Evolutionary conservation across 148 eudicot genomes (phyloP).

Genomic region (Chenopodium suecicum): DNA sequence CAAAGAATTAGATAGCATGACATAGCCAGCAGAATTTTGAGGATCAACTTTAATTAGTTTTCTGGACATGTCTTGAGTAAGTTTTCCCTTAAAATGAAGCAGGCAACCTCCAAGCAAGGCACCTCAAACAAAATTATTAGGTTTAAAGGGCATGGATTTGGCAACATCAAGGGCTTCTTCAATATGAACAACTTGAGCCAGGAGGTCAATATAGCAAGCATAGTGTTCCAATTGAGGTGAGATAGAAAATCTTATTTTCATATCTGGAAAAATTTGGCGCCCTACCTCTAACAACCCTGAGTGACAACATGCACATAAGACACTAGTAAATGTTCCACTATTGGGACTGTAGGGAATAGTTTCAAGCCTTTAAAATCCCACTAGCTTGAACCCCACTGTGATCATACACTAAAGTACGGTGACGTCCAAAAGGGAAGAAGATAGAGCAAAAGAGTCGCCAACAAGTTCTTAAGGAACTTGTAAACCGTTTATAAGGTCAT

Average conservation of each 20-base stretch:
- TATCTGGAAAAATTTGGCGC: conserved; percentile 52
- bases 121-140: conserved; percentile 76
- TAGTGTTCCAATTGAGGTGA: conserved; percentile 67
- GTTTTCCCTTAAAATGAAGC: conserved; percentile 56
- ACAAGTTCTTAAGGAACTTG: no score
- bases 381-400: no score
- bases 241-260: conserved; percentile 32
- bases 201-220: conserved; percentile 73
- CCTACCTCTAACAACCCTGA: conserved; percentile 67
- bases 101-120: conserved; percentile 80
- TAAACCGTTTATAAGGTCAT: no score
- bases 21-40: conserved; percentile 72
- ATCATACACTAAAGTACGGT: no score
- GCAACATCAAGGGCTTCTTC: conserved; percentile 75
- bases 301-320: conserved; percentile 71
- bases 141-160: conserved; percentile 64
- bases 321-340: conserved; percentile 57
- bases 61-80: conserved; percentile 50
- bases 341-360: conserved; percentile 28
- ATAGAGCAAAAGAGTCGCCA: no score
- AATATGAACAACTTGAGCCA: conserved; percentile 59
- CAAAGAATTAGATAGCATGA: conserved; percentile 73
- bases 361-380: no score
- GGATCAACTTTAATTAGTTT: conserved; percentile 67
- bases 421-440: no score